A percentile compares a stretch with the other conserved stretches of the same genome.
These are phyloP conservation scores for Alternaria ethzedia DNA, from an alignment of 2,329 filamentous ascomycete genomes.

Conservation along the genomic window DNA sequence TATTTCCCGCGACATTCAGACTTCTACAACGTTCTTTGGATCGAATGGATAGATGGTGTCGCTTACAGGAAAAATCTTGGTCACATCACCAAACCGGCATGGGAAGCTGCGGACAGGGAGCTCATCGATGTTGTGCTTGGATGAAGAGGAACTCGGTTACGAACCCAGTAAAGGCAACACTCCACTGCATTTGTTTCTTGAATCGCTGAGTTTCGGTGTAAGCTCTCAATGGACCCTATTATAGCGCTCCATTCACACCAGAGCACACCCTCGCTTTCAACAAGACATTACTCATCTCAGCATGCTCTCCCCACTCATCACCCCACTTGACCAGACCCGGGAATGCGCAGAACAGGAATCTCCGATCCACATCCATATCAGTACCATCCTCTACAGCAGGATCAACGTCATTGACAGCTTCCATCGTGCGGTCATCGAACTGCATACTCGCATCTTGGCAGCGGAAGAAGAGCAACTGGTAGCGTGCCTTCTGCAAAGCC, in stretches of 20 bases:
- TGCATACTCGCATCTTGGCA: neutral
- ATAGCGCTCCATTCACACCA: conserved; percentile 1
- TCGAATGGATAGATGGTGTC: too few relatives aligned
- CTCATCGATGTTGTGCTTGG: too few relatives aligned
- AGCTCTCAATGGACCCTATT: too few relatives aligned
- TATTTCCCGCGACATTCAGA: neutral
- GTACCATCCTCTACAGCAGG: conserved; percentile 30
- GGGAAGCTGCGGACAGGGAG: too few relatives aligned
- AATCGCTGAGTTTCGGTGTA: neutral
- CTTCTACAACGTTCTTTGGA: neutral
- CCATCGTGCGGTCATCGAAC: conserved; percentile 39
- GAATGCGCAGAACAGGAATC: conserved; percentile 42
- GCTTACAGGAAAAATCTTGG: too few relatives aligned
- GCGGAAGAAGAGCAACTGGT: conserved; percentile 34
- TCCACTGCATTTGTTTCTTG: neutral
- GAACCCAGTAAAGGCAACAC: too few relatives aligned
- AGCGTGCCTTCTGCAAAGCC: conserved; percentile 40
- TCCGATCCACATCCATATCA: conserved; percentile 17
- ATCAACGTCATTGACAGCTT: conserved; percentile 38
- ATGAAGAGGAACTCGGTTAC: too few relatives aligned
- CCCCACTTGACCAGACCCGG: conserved; percentile 42
- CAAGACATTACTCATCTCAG: conserved; percentile 35
- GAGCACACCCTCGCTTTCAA: conserved; percentile 43
- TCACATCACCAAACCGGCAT: too few relatives aligned
- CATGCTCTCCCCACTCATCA: conserved; percentile 33